Evolutionary conservation across 352 stramenopile genomes (phyloP), one percentile per base, ranked within the genome.

Genomic region (Nothophytophthora sp.): DNA sequence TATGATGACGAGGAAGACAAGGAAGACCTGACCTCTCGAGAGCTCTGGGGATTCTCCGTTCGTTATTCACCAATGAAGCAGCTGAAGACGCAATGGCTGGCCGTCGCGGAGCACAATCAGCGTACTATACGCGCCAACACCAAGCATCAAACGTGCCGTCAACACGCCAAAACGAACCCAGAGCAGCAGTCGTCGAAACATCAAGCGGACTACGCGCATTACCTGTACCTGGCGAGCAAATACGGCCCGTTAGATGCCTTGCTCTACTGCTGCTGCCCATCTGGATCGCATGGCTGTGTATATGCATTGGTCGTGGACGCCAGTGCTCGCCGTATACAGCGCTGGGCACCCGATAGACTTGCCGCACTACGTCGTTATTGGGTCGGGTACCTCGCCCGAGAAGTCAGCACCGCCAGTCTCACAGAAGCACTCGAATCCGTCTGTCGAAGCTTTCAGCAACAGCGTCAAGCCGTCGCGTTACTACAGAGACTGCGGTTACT

Each of bases 131-230:
- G 23, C 19, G 25, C 19, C 6, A 25, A 51, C 12, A 16, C 40
- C 5, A n/a, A 59, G 8, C 4, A 47, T n/a, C 7, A 36, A 13
- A 34, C 7, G 20, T 6, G 18, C 12, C 30, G 44, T 11, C 27
- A 27, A 44, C 8, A 35, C 12, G 22, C n/a, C 10, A 32, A 13
- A 36, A 27, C 8, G 6, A 22, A n/a, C 3, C 24, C 22, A 2
- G 24, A 51, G 28, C 23, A 47, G 25, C 5, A 46, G 18, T 15
- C 28, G 3, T 37, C 27, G 28, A 19, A 5, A 13, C 25, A 51
- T 23, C n/a, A 50, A 36, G 53, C 19, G n/a, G 53, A 63, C 25
- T 63, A 63, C 33, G 45, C 44, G 8, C 38, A 47, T 15, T 62
- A 57, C n/a, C 27, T 63, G n/a, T 57, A 63, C 30, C 35, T 63